phyloP scores from a whole-genome alignment of 345 rosid genomes.

The Gossypium rotundifolium region DNA sequence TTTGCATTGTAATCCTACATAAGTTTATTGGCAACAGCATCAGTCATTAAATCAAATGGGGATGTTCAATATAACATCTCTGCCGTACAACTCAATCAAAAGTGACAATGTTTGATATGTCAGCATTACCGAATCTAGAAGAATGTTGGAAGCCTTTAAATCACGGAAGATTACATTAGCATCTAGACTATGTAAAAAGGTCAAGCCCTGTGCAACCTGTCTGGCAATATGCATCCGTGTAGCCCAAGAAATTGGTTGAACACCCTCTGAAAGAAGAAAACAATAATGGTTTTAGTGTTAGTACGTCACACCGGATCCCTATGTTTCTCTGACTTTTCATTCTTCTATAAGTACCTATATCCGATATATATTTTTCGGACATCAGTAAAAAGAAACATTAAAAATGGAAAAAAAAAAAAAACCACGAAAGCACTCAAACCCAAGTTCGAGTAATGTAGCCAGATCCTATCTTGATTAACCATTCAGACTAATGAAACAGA shows the following conservation, averaged over 20 bases:
- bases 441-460: not conserved
- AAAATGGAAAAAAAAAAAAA: too few relatives aligned
- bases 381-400: too few relatives aligned
- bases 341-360: too few relatives aligned
- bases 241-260: constrained; percentile 52
- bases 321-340: too few relatives aligned
- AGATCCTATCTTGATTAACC: not conserved
- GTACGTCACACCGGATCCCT: not conserved
- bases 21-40: constrained; percentile 1
- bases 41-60: not conserved
- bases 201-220: constrained; percentile 49
- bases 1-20: constrained; percentile 65
- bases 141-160: constrained; percentile 62
- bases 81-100: not conserved
- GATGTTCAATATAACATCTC: not conserved
- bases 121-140: constrained; percentile 53
- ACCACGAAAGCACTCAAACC: too few relatives aligned
- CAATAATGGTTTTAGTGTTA: not conserved
- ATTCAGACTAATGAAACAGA: not conserved
- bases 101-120: constrained; percentile 3
- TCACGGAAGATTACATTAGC: constrained; percentile 67
- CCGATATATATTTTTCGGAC: too few relatives aligned
- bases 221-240: constrained; percentile 46
- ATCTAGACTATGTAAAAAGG: constrained; percentile 54
- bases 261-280: constrained; percentile 36